phyloP scores from a whole-genome alignment of 495 filamentous ascomycete species.

The Neurospora sp. region DNA sequence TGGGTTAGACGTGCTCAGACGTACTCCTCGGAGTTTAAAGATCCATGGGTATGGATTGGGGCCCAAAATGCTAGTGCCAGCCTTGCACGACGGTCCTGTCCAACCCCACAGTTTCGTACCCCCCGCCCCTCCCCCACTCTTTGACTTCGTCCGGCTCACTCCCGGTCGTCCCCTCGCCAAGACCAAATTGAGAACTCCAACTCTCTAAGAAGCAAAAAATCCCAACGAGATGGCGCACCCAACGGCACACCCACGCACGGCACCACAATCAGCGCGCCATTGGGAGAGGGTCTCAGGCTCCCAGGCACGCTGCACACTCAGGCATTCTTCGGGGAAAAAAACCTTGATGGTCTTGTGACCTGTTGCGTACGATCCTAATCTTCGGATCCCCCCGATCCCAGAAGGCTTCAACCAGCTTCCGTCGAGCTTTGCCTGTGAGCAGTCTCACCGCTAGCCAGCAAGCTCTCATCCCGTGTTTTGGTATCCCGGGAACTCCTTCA shows the following conservation, averaged over 20 bases:
- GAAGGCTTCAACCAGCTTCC: not conserved
- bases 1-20: not conserved
- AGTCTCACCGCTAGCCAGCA: conserved; percentile 9
- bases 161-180: not conserved
- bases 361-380: conserved; percentile 1
- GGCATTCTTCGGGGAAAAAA: conserved; percentile 2
- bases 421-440: not conserved
- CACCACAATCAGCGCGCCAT: conserved; percentile 1
- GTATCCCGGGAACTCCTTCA: not conserved
- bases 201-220: not conserved
- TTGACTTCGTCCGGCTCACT: not conserved
- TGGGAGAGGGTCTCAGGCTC: not conserved
- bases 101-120: not conserved
- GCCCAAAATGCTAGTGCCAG: not conserved
- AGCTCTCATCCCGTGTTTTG: not conserved
- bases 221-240: not conserved
- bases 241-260: not conserved
- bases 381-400: conserved; percentile 6
- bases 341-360: conserved; percentile 14
- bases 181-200: not conserved
- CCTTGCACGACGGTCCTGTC: not conserved
- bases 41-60: not conserved
- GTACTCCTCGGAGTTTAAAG: not conserved
- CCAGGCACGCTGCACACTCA: conserved; percentile 2
- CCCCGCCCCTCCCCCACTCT: not conserved